Percentiles rank a stretch among this genome's conserved stretches.
Evolutionary conservation across 2,329 filamentous ascomycete species (phyloP).

Genomic region (Neopestalotiopsis sp.): DNA sequence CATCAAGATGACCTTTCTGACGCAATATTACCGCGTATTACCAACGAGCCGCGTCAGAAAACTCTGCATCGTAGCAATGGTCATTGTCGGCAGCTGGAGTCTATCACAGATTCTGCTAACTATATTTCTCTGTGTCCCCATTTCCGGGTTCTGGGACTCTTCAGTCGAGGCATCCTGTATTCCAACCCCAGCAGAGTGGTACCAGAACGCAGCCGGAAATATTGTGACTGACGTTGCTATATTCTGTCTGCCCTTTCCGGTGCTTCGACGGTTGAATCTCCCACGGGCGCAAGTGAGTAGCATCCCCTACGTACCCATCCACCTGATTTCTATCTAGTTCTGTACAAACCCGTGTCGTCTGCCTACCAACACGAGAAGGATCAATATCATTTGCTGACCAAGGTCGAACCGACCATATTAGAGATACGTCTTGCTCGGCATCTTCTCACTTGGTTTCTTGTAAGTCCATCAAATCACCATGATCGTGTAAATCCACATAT

Average conservation of each 20-base stretch:
- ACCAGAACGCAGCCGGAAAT: conserved; percentile 43
- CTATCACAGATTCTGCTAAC: conserved; percentile 41
- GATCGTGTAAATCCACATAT: no score
- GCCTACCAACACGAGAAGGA: no score
- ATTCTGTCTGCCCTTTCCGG: conserved; percentile 42
- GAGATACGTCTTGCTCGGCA: conserved; percentile 35
- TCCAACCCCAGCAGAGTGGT: conserved; percentile 40
- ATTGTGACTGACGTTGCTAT: conserved; percentile 44
- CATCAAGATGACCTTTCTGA: conserved; percentile 44
- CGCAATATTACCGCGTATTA: conserved; percentile 46
- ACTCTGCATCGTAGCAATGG: conserved; percentile 35
- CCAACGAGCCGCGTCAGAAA: conserved; percentile 36
- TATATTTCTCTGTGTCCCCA: conserved; percentile 42
- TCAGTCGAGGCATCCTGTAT: conserved; percentile 37
- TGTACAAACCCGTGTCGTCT: neutral
- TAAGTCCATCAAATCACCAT: conserved; percentile 27
- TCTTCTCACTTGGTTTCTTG: conserved; percentile 47
- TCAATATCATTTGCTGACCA: neutral
- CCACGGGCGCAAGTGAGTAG: conserved; percentile 32
- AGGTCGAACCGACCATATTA: neutral
- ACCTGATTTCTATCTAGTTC: neutral
- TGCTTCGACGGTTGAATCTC: conserved; percentile 39
- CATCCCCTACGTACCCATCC: neutral
- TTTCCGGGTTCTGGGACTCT: conserved; percentile 42
- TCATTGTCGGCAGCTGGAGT: conserved; percentile 41